Percentiles rank a stretch among this genome's conserved stretches.
These are phyloP conservation scores for Aspergillus pseudoterreus DNA, from an alignment of 2,329 filamentous ascomycete species.

Conservation along the genomic window DNA sequence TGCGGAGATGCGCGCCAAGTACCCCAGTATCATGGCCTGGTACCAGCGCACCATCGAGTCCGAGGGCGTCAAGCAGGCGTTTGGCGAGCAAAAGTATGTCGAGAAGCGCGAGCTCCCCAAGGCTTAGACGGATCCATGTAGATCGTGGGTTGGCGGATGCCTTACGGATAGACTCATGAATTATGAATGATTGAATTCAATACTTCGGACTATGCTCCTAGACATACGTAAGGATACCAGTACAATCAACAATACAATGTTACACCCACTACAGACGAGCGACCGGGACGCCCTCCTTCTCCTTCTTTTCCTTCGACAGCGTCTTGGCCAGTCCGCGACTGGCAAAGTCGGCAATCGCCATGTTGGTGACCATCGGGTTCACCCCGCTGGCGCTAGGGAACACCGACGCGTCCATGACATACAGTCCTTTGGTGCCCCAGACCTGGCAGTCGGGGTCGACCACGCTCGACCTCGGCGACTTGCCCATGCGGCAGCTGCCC, in stretches of 20 bases:
- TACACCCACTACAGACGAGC: slow-evolving; percentile 18
- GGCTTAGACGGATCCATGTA: neutral
- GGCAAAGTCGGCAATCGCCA: slow-evolving; percentile 49
- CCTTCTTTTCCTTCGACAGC: slow-evolving; percentile 17
- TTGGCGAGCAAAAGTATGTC: slow-evolving; percentile 24
- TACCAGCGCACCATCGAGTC: slow-evolving; percentile 16
- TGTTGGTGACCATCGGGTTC: slow-evolving; percentile 51
- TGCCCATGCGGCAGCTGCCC: slow-evolving; percentile 50
- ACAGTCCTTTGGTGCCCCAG: slow-evolving; percentile 45
- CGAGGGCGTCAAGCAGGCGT: slow-evolving; percentile 24
- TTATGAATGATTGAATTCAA: neutral
- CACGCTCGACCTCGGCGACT: slow-evolving; percentile 37
- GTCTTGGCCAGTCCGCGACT: slow-evolving; percentile 37
- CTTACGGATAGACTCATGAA: neutral
- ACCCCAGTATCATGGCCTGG: slow-evolving; percentile 20
- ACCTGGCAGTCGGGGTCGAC: slow-evolving; percentile 45
- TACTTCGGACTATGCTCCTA: neutral
- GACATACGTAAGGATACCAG: neutral
- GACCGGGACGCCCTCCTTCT: slow-evolving; percentile 13
- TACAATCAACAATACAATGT: neutral
- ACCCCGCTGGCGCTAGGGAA: slow-evolving; percentile 51
- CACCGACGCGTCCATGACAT: slow-evolving; percentile 49
- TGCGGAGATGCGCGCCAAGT: slow-evolving; percentile 25
- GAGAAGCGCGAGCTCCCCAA: slow-evolving; percentile 18
- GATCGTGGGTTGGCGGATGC: neutral